Conservation (phyloP, 495 filamentous ascomycete genomes). For the Talaromyces nanjingensis region DNA sequence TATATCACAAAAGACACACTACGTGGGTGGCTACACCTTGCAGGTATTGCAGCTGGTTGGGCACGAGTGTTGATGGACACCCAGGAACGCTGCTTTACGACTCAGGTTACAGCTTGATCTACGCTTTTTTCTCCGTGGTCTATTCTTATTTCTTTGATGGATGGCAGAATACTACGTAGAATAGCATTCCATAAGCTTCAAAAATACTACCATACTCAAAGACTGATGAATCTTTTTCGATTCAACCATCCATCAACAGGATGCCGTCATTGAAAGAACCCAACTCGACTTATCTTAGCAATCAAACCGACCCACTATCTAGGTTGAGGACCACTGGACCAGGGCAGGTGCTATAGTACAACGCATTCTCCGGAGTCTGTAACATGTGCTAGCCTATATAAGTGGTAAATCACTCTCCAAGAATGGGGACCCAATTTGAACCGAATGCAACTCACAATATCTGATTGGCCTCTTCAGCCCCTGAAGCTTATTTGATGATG, state of each 20-base stretch:
- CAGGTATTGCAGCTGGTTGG: background rate
- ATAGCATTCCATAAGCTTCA: background rate
- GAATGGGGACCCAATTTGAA: background rate
- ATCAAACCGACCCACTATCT: background rate
- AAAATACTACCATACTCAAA: background rate
- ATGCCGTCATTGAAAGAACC: background rate
- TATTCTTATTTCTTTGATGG: background rate
- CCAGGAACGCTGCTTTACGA: background rate
- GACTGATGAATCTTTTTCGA: background rate
- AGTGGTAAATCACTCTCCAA: background rate
- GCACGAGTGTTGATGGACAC: background rate
- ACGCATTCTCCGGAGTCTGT: conserved; percentile 1
- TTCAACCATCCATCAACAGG: background rate
- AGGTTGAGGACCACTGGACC: background rate
- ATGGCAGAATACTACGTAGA: background rate
- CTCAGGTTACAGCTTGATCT: background rate
- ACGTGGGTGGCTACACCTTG: background rate
- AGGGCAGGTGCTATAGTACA: background rate
- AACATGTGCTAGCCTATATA: background rate
- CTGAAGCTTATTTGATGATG: background rate
- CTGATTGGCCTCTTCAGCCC: conserved; percentile 1
- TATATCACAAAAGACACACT: background rate
- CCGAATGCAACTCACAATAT: background rate
- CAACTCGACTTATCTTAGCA: background rate
- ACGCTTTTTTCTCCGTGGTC: background rate